These are phyloP conservation scores for Basipetospora sp. DNA, from an alignment of 2,329 filamentous ascomycete genomes.

Conservation along the genomic window DNA sequence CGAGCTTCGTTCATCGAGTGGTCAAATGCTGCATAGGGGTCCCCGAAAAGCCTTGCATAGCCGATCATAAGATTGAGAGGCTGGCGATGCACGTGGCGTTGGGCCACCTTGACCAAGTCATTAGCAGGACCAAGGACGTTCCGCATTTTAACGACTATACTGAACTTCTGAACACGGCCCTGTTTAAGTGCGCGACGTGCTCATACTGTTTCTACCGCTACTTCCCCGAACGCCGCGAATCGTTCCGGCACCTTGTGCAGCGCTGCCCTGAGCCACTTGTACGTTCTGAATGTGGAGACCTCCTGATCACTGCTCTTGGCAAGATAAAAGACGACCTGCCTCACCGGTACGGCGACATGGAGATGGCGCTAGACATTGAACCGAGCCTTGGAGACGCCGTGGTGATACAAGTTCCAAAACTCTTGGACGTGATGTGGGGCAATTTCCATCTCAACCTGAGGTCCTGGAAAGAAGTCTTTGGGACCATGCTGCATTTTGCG, in stretches of 20 bases:
- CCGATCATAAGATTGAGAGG: constrained; percentile 31
- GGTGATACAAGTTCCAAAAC: constrained; percentile 24
- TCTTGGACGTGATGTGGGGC: constrained; percentile 45
- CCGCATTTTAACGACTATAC: constrained; percentile 46
- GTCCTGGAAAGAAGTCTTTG: constrained; percentile 66
- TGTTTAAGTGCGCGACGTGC: constrained; percentile 37
- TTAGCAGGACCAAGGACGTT: constrained; percentile 55
- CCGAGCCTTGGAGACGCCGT: constrained; percentile 14
- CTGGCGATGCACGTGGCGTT: constrained; percentile 40
- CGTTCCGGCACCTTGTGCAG: constrained; percentile 51
- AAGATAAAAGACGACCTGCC: constrained; percentile 36
- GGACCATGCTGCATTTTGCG: constrained; percentile 52
- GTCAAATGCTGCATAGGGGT: constrained; percentile 35
- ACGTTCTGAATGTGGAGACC: constrained; percentile 34
- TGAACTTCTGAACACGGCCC: constrained; percentile 31
- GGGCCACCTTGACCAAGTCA: constrained; percentile 60
- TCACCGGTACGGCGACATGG: constrained; percentile 27
- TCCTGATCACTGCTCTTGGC: constrained; percentile 38
- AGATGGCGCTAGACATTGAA: constrained; percentile 18
- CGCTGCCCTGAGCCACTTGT: constrained; percentile 41
- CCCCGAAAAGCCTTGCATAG: constrained; percentile 18
- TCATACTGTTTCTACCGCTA: constrained; percentile 47
- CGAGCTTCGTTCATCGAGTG: constrained; percentile 49
- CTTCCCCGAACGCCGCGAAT: constrained; percentile 37
- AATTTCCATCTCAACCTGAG: constrained; percentile 46